A percentile compares a stretch with the other conserved stretches of the same genome.
Conservation (phyloP, 2,329 filamentous ascomycete genomes). For the Ophiostoma ulmi region DNA sequence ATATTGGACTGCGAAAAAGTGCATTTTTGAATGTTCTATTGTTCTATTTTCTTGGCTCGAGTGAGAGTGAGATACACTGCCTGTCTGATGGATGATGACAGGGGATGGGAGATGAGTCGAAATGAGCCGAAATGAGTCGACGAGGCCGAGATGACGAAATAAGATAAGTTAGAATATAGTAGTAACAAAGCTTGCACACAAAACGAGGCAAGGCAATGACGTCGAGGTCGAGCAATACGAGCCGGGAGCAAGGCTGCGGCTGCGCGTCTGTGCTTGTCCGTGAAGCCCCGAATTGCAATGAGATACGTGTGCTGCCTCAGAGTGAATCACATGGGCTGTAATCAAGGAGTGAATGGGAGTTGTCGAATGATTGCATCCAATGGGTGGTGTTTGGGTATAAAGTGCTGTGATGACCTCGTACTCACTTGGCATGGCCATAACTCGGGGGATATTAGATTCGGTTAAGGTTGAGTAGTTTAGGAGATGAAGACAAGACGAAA, state of each 20-base stretch:
- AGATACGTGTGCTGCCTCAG: background rate
- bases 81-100: slow-evolving; percentile 5
- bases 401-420: background rate
- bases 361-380: background rate
- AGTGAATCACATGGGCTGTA: background rate
- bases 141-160: no score
- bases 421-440: background rate
- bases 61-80: slow-evolving; percentile 9
- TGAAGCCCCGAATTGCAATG: background rate
- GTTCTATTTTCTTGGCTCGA: background rate
- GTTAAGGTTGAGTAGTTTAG: background rate
- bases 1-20: background rate
- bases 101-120: background rate
- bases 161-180: background rate
- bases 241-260: background rate
- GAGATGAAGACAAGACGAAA: background rate
- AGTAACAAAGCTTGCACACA: background rate
- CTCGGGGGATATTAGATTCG: background rate
- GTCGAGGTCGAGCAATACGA: background rate
- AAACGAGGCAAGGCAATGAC: slow-evolving; percentile 4
- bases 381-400: background rate
- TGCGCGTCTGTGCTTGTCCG: background rate
- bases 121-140: background rate
- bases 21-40: slow-evolving; percentile 1
- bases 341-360: background rate